Base-by-base conservation (phyloP, 2,329 filamentous ascomycete genomes). In the Fusarium chaquense region DNA sequence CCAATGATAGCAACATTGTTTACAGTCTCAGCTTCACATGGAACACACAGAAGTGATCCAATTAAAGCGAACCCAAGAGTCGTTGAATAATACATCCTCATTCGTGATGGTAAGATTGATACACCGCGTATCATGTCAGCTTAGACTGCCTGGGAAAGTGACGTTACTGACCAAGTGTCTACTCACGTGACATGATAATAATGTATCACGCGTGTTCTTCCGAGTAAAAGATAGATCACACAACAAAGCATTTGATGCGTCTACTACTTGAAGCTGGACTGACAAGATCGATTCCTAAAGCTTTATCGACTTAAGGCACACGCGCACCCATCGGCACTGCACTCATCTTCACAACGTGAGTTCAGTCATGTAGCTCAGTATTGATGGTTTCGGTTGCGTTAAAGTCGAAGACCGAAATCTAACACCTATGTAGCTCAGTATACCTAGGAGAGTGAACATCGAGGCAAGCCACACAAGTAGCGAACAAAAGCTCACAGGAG, bases 1-100 rank as follows among this genome's bases (percentile, higher is more conserved):
- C 79, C 79, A 40, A 81, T 79, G 20, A 81, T 78, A 30, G 79
- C 79, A 47, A 80, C 73, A 56, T 79, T 80, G 62, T 75, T 77
- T 22, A 77, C 71, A 43, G 75, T 58, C 15, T 59, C 40, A 32
- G 57, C 47, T 28, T 30, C 47, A 41, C 43, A 58, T 15, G 69
- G 52, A 32, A 50, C 62, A 46, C 46, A 56, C 35, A 65, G 65
- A n/a, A 72, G 50, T 20, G 63, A 50, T 38, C 61, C 67, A 13
- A 75, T 56, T 22, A 72, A 61, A 20, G 71, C 65, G n/a, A 76
- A 47, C 22, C 36, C 49, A n/a, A 63, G 38, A 16, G 53, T 47
- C 55, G 59, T 63, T n/a, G 58, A 44, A 43, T 56, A 13, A 49
- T 52, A 57, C 74, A 75, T 75, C 18, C 44, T 67, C 8, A 52